Evolutionary conservation across 208 protist species (phyloP).

Genomic region (Leishmania major): DNA sequence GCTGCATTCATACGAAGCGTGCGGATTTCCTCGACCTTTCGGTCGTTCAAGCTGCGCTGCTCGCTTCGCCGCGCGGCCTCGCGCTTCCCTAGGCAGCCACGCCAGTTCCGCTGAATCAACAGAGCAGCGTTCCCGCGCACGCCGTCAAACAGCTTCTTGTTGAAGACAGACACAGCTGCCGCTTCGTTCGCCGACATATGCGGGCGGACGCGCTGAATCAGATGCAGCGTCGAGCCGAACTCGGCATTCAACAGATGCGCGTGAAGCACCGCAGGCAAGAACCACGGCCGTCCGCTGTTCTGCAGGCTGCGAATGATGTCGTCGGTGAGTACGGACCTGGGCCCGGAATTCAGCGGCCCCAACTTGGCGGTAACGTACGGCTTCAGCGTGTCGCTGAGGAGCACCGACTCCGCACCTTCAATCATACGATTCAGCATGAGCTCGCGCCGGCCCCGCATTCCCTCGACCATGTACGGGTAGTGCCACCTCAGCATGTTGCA

Average conservation of each 20-base stretch:
- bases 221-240: constrained; percentile 76
- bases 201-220: constrained; percentile 69
- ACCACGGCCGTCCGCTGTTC: constrained; percentile 76
- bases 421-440: constrained; percentile 84
- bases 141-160: constrained; percentile 58
- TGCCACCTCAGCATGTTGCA: constrained; percentile 88
- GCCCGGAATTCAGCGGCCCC: constrained; percentile 55
- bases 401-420: constrained; percentile 73
- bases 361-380: constrained; percentile 72
- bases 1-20: constrained; percentile 63
- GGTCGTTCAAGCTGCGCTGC: constrained; percentile 60
- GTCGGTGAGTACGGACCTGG: constrained; percentile 47
- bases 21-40: constrained; percentile 79
- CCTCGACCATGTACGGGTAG: constrained; percentile 79
- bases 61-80: constrained; percentile 34
- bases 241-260: constrained; percentile 80
- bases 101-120: constrained; percentile 87
- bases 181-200: constrained; percentile 69
- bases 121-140: constrained; percentile 67
- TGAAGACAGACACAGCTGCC: constrained; percentile 73
- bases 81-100: constrained; percentile 45
- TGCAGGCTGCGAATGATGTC: constrained; percentile 69
- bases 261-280: constrained; percentile 73
- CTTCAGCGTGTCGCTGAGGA: constrained; percentile 70
- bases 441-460: constrained; percentile 63